phyloP scores from a whole-genome alignment of 164 flowering plant genomes.

The Liriodendron chinense region DNA sequence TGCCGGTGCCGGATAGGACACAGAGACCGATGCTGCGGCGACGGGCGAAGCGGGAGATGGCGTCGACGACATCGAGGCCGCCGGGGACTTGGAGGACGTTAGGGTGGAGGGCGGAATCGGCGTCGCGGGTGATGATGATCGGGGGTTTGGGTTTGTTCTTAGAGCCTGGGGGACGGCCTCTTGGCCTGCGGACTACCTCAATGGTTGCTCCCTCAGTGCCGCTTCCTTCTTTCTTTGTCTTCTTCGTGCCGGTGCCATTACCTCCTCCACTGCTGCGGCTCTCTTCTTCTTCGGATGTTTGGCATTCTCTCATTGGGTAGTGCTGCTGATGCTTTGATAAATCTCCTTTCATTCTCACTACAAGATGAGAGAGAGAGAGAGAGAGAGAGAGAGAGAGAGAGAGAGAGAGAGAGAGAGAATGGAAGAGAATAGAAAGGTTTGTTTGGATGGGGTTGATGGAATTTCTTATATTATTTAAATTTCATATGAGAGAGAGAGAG shows the following conservation, averaged over 20 bases:
- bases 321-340: neutral
- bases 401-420: slow-evolving; percentile 4
- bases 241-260: neutral
- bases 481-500: neutral
- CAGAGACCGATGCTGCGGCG: slow-evolving; percentile 50
- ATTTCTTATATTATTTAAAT: too few relatives aligned
- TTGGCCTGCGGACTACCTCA: slow-evolving; percentile 50
- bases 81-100: slow-evolving; percentile 60
- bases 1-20: slow-evolving; percentile 56
- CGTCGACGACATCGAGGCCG: slow-evolving; percentile 53
- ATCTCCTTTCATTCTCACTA: slow-evolving; percentile 3
- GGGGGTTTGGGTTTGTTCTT: slow-evolving; percentile 74
- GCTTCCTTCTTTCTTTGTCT: slow-evolving; percentile 11
- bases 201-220: slow-evolving; percentile 47
- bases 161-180: slow-evolving; percentile 81
- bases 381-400: neutral
- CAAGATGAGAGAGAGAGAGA: neutral
- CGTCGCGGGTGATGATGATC: slow-evolving; percentile 49
- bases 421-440: slow-evolving; percentile 6
- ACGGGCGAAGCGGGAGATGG: slow-evolving; percentile 43
- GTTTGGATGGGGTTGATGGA: neutral
- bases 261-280: slow-evolving; percentile 24
- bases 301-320: slow-evolving; percentile 19
- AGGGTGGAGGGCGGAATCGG: slow-evolving; percentile 60
- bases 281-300: slow-evolving; percentile 44